Evolutionary conservation across 768 basidiomycete genomes (phyloP).

Genomic region (Suillus luteus): DNA sequence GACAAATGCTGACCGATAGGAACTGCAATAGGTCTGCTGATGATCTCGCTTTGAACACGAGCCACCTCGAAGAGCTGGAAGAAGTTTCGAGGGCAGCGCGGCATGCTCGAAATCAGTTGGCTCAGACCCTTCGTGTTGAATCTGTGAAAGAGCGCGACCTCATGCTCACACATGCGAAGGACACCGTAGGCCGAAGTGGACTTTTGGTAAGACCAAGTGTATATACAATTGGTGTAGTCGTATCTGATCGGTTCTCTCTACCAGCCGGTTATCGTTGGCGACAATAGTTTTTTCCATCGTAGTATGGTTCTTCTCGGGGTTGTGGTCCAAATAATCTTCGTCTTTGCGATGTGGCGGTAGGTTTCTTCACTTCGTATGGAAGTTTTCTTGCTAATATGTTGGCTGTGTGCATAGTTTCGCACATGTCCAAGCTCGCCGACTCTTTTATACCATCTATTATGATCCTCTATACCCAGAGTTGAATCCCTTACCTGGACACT

Average conservation of each 20-base stretch:
- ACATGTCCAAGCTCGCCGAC: conserved; percentile 49
- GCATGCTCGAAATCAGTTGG: conserved; percentile 48
- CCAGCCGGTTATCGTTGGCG: conserved; percentile 26
- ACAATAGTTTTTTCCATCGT: conserved; percentile 25
- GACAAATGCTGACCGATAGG: not conserved
- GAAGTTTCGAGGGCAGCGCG: conserved; percentile 55
- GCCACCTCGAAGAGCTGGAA: conserved; percentile 52
- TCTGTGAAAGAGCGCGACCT: conserved; percentile 38
- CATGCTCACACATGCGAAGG: conserved; percentile 36
- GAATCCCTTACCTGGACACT: conserved; percentile 45
- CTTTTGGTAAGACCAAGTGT: conserved; percentile 38
- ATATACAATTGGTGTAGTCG: conserved; percentile 3
- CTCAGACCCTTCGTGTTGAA: conserved; percentile 43
- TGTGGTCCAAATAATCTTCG: conserved; percentile 47
- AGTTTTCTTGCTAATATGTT: conserved; percentile 12
- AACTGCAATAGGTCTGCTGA: conserved; percentile 38
- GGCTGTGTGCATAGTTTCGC: conserved; percentile 38
- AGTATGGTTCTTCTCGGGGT: conserved; percentile 39
- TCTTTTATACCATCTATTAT: conserved; percentile 75
- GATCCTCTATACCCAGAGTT: conserved; percentile 79
- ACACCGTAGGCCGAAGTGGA: conserved; percentile 38
- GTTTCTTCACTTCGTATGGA: conserved; percentile 18
- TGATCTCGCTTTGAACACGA: conserved; percentile 40
- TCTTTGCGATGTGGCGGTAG: conserved; percentile 62
- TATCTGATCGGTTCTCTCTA: conserved; percentile 13